Base-by-base conservation (phyloP, 2,329 filamentous ascomycete species). In the Cadophora luteo-olivacea region DNA sequence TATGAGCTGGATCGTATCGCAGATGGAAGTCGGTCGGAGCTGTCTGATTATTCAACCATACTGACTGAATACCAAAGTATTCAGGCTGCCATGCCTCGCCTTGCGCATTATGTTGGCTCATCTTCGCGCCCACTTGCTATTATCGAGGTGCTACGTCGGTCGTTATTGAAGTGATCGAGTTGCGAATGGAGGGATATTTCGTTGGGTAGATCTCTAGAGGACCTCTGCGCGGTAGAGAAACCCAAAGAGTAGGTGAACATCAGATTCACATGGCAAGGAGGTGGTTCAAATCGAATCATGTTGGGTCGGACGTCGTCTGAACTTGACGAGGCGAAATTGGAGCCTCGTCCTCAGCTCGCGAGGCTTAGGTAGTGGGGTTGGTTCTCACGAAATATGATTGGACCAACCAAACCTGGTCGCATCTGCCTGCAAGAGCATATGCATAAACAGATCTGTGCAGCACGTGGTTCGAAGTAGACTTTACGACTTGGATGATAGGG, bases 71-170 rank as follows among this genome's bases (percentile, higher is more conserved):
- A 22, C 24, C 49, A 24, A 64, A 64, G 51, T 64, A 64, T 6
- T 45, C 62, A 19, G 52, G 33, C 33, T 64, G 62, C 62, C 49
- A 64, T 54, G n/a, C 14, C n/a, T 45, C 7, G 36, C 38, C 51
- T 45, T 25, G 5, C 7, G 22, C 14, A 38, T 57, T 57, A 6
- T 38, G 51, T 16, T 54, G 51, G 33, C 29, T 52, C 62, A 57
- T 64, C 52, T 45, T 48, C 14, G 38, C 16, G 55, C 22, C 25
- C 33, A 36, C 19, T 38, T 22, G 22, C 33, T 64, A 32, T 22
- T 57, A 3, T 64, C 14, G 33, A 19, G 19, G 38, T 54, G 51
- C 36, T 36, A 19, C n/a, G 1, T 14, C 29, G 19, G 16, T 36
- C 19, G n/a, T 12, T 36, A 32, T 5, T 16, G 19, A 0, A 14